phyloP scores from a whole-genome alignment of 768 basidiomycete genomes.

The Nidularia pulvinata region DNA sequence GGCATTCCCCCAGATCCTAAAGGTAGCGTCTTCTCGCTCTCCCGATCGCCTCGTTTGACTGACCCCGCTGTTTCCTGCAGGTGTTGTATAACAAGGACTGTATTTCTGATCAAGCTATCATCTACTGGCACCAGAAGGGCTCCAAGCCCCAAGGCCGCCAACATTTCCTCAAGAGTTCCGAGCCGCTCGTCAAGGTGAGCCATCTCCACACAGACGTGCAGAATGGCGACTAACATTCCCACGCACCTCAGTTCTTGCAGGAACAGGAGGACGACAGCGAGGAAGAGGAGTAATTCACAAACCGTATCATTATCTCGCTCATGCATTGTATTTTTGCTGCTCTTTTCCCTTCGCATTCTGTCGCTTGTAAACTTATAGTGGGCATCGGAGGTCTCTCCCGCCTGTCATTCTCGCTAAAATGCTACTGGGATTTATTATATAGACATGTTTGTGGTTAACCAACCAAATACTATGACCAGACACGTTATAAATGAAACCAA shows the following conservation, averaged over 20 bases:
- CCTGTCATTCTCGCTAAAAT: too few species aligned
- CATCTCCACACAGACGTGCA: too few species aligned
- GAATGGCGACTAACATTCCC: too few species aligned
- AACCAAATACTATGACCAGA: too few species aligned
- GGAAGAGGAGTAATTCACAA: slow-evolving; percentile 39
- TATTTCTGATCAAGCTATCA: slow-evolving; percentile 93
- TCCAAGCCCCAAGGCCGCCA: slow-evolving; percentile 95
- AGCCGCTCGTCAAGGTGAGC: slow-evolving; percentile 84
- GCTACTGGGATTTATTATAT: too few species aligned
- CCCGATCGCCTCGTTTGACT: not conserved
- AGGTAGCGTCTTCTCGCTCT: slow-evolving; percentile 41
- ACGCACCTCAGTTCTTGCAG: slow-evolving; percentile 73
- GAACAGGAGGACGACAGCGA: slow-evolving; percentile 84
- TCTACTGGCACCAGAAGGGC: slow-evolving; percentile 98
- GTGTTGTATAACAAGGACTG: slow-evolving; percentile 96
- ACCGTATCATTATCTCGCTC: not conserved
- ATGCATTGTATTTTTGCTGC: not conserved
- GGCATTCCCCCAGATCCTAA: slow-evolving; percentile 93
- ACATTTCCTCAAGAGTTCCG: slow-evolving; percentile 90
- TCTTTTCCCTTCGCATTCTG: not conserved
- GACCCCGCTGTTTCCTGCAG: slow-evolving; percentile 30
- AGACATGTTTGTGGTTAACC: too few species aligned
- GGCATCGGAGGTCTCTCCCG: too few species aligned
- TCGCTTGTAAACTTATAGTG: too few species aligned
- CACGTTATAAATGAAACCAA: too few species aligned